phyloP scores from a whole-genome alignment of 768 basidiomycete genomes.

The Leccinum subgranulosum region DNA sequence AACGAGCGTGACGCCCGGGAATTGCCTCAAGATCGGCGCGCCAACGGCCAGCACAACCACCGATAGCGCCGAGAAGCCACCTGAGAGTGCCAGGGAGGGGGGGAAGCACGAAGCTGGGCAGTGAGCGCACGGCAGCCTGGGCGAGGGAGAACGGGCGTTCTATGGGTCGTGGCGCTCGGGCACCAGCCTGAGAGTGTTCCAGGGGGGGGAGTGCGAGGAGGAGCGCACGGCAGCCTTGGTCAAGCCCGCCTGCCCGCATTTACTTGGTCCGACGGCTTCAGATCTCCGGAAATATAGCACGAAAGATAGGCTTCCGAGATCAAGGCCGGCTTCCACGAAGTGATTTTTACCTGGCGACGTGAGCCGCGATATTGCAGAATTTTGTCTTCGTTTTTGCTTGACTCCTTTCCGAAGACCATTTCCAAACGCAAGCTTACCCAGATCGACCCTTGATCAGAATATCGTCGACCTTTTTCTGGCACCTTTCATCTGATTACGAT shows the following conservation, averaged over 20 bases:
- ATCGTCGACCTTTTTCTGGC: slow-evolving; percentile 96
- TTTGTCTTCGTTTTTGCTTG: neutral
- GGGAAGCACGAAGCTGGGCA: too few relatives aligned
- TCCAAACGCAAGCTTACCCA: slow-evolving; percentile 55
- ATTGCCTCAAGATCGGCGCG: too few relatives aligned
- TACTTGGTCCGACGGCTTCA: slow-evolving; percentile 92
- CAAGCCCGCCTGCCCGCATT: slow-evolving; percentile 53
- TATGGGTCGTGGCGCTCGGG: too few relatives aligned
- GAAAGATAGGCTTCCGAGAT: slow-evolving; percentile 76
- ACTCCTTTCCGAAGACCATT: slow-evolving; percentile 51
- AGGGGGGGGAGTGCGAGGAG: too few relatives aligned
- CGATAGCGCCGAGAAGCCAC: too few relatives aligned
- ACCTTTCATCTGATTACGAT: slow-evolving; percentile 81
- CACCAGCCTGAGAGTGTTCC: too few relatives aligned
- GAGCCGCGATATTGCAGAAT: slow-evolving; percentile 16
- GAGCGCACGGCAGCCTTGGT: too few relatives aligned
- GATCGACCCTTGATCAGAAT: slow-evolving; percentile 91
- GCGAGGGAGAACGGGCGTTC: too few relatives aligned
- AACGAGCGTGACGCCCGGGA: too few relatives aligned
- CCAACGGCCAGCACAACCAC: too few relatives aligned
- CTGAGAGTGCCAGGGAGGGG: too few relatives aligned
- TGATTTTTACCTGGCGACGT: slow-evolving; percentile 78
- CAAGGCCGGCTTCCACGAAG: slow-evolving; percentile 93
- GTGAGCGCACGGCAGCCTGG: too few relatives aligned
- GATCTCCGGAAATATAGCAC: slow-evolving; percentile 77